A percentile compares a stretch with the other conserved stretches of the same genome.
Evolutionary conservation across 2,329 filamentous ascomycete species (phyloP).

Genomic region (Monilinia polystroma): DNA sequence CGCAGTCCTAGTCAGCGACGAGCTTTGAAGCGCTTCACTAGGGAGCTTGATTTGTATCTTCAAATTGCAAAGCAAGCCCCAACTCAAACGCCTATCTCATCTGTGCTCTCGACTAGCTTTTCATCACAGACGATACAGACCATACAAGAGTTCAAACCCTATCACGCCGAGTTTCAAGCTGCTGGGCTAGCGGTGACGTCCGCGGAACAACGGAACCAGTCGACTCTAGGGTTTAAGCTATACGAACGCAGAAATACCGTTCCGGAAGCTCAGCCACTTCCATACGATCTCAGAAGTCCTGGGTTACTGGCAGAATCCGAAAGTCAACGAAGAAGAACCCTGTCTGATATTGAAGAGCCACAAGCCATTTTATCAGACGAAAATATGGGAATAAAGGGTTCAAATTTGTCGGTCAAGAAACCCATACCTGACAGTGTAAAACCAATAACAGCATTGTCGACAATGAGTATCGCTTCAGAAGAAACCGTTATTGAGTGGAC

Average conservation of each 20-base stretch:
- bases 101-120: conserved; percentile 41
- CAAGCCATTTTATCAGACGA: conserved; percentile 29
- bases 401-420: conserved; percentile 19
- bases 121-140: conserved; percentile 53
- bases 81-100: conserved; percentile 40
- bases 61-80: conserved; percentile 43
- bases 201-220: conserved; percentile 42
- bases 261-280: conserved; percentile 16
- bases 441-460: conserved; percentile 14
- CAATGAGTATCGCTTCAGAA: conserved; percentile 29
- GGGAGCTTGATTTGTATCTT: conserved; percentile 46
- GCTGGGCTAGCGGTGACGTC: conserved; percentile 59
- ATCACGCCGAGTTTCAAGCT: conserved; percentile 52
- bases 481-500: conserved; percentile 33
- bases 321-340: background rate
- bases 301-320: background rate
- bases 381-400: conserved; percentile 24
- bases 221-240: background rate
- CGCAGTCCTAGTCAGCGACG: conserved; percentile 47
- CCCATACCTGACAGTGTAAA: background rate
- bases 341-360: conserved; percentile 15
- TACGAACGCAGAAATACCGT: conserved; percentile 18
- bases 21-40: conserved; percentile 45
- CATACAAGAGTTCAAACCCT: conserved; percentile 54
- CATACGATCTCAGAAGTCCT: background rate